Evolutionary conservation across 768 basidiomycete species (phyloP).

Genomic region (Leccinellum luteum): DNA sequence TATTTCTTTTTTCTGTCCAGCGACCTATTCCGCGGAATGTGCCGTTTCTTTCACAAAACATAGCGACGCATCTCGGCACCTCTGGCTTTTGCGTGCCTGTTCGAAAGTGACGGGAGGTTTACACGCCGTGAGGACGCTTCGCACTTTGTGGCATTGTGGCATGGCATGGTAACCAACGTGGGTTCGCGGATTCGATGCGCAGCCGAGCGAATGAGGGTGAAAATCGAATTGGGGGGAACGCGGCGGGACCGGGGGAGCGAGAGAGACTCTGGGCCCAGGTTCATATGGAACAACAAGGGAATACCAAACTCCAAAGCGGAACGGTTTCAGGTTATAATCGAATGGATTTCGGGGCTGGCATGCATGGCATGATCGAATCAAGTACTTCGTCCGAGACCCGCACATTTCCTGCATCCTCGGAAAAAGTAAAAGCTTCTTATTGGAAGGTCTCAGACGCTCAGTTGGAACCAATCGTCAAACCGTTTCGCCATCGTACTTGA

Average conservation of each 20-base stretch:
- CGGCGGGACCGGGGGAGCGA: background rate
- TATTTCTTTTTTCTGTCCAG: background rate
- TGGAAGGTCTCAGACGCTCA: background rate
- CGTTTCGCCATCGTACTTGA: background rate
- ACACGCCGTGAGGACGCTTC: conserved; percentile 8
- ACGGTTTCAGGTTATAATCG: background rate
- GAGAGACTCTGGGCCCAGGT: background rate
- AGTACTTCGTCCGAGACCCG: background rate
- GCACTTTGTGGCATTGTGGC: conserved; percentile 5
- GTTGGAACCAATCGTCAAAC: background rate
- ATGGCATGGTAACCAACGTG: conserved; percentile 8
- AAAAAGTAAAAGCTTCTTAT: background rate
- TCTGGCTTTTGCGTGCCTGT: conserved; percentile 8
- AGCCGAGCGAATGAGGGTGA: background rate
- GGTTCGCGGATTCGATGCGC: background rate
- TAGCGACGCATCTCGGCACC: conserved; percentile 6
- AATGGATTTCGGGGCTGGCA: background rate
- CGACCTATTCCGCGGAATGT: background rate
- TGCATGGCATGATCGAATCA: background rate
- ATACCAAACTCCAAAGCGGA: background rate
- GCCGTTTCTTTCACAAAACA: conserved; percentile 8
- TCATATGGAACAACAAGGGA: background rate
- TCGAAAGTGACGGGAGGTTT: conserved; percentile 1
- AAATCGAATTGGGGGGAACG: background rate
- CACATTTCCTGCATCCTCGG: background rate